Percentiles rank a stretch among this genome's conserved stretches.
phyloP scores from a whole-genome alignment of 768 basidiomycete genomes.

The Phlebiopsis flavidoalba region DNA sequence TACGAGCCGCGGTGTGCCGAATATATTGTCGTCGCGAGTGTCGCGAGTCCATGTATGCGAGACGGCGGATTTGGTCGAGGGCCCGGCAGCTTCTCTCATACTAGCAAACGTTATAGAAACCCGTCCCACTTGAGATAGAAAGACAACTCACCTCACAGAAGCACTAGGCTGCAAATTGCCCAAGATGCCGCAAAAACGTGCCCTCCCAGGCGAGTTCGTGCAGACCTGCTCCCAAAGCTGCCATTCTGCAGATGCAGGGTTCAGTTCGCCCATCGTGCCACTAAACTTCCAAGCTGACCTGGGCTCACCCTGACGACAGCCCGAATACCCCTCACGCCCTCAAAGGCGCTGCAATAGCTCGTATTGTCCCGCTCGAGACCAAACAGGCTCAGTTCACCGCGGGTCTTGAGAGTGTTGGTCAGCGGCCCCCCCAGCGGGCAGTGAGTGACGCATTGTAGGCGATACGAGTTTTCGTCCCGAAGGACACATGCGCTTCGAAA shows the following conservation, averaged over 20 bases:
- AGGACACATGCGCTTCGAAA: constrained; percentile 74
- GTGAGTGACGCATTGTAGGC: constrained; percentile 71
- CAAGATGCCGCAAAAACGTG: constrained; percentile 70
- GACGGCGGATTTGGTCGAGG: constrained; percentile 75
- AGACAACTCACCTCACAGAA: constrained; percentile 61
- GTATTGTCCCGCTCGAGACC: constrained; percentile 78
- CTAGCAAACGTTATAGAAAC: constrained; percentile 30
- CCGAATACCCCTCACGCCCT: constrained; percentile 59
- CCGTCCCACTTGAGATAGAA: not conserved
- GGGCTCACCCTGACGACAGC: constrained; percentile 72
- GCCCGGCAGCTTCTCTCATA: constrained; percentile 80
- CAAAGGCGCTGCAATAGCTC: constrained; percentile 64
- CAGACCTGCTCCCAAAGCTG: constrained; percentile 28
- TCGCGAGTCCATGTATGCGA: constrained; percentile 75
- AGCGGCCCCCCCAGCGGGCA: too few relatives aligned
- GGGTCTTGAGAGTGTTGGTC: constrained; percentile 53
- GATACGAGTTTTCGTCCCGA: constrained; percentile 83
- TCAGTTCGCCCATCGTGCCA: constrained; percentile 10
- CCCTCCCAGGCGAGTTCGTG: constrained; percentile 88
- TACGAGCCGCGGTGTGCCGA: constrained; percentile 60
- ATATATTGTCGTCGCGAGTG: constrained; percentile 66
- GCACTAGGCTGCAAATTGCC: constrained; percentile 67
- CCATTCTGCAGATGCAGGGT: constrained; percentile 17
- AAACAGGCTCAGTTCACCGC: constrained; percentile 67
- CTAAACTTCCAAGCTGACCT: constrained; percentile 35